Percentiles rank a stretch among this genome's conserved stretches.
Conservation (phyloP, 768 basidiomycete genomes). For the Tylopilus sp. region DNA sequence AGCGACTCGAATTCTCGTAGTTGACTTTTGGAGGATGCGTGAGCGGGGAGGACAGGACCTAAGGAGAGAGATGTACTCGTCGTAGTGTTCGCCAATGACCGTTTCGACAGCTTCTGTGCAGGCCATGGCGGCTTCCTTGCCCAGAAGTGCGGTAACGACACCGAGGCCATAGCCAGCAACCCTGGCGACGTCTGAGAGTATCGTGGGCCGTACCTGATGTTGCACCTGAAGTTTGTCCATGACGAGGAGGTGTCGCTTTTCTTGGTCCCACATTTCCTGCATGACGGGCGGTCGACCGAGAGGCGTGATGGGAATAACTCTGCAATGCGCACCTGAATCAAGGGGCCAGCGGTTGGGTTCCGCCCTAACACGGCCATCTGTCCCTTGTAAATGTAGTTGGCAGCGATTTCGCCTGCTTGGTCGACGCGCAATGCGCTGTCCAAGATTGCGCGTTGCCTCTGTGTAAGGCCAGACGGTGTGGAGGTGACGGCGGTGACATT, state of each 20-base stretch:
- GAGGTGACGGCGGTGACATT: constrained; percentile 42
- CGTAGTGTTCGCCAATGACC: constrained; percentile 96
- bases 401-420: constrained; percentile 93
- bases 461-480: constrained; percentile 54
- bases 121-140: constrained; percentile 95
- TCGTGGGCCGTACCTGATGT: constrained; percentile 80
- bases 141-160: constrained; percentile 79
- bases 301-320: not conserved
- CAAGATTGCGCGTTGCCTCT: constrained; percentile 46
- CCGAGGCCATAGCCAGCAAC: constrained; percentile 86
- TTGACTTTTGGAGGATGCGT: constrained; percentile 52
- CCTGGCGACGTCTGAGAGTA: constrained; percentile 82
- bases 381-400: constrained; percentile 93
- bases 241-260: constrained; percentile 84
- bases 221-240: constrained; percentile 85
- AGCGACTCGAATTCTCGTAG: constrained; percentile 67
- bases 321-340: constrained; percentile 65
- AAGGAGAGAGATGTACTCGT: constrained; percentile 66
- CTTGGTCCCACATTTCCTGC: constrained; percentile 98
- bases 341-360: constrained; percentile 49
- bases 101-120: constrained; percentile 98
- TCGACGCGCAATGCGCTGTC: constrained; percentile 83
- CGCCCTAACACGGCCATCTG: constrained; percentile 72
- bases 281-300: constrained; percentile 1
- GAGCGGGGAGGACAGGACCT: not conserved